These are phyloP conservation scores for Pterulicium gracile DNA, from an alignment of 1,284 basidiomycete species.

Conservation along the genomic window DNA sequence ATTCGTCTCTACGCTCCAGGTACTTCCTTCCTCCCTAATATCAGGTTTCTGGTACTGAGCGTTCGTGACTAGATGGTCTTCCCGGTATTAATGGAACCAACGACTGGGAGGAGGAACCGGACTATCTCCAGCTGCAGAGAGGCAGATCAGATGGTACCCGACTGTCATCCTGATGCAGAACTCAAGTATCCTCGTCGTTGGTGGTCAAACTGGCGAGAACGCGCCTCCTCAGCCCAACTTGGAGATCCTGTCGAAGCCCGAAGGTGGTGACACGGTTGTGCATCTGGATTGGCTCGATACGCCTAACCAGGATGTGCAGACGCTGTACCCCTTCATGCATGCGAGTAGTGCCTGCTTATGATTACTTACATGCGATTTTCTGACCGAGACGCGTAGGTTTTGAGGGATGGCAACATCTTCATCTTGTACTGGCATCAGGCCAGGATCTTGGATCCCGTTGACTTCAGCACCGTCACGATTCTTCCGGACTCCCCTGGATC, in stretches of 20 bases:
- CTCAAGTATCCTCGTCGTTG: slow-evolving; percentile 60
- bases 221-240: slow-evolving; percentile 51
- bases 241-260: slow-evolving; percentile 41
- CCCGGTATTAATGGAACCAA: slow-evolving; percentile 51
- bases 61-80: slow-evolving; percentile 45
- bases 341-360: not conserved
- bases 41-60: not conserved
- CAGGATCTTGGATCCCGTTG: slow-evolving; percentile 55
- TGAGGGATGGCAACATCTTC: not conserved
- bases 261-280: slow-evolving; percentile 28
- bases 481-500: slow-evolving; percentile 66
- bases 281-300: slow-evolving; percentile 30
- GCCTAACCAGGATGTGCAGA: not conserved
- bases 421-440: slow-evolving; percentile 76
- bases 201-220: slow-evolving; percentile 65
- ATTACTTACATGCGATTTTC: not conserved
- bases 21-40: slow-evolving; percentile 15
- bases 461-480: slow-evolving; percentile 44
- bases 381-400: not conserved
- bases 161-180: slow-evolving; percentile 54
- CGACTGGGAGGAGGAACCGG: slow-evolving; percentile 55
- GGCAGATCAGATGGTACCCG: slow-evolving; percentile 64
- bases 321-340: not conserved
- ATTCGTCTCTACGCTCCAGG: slow-evolving; percentile 47
- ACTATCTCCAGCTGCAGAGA: slow-evolving; percentile 34